Evolutionary conservation across 2,329 filamentous ascomycete species (phyloP), one percentile per base, ranked within the genome.

Genomic region (Fusarium staphyleae): DNA sequence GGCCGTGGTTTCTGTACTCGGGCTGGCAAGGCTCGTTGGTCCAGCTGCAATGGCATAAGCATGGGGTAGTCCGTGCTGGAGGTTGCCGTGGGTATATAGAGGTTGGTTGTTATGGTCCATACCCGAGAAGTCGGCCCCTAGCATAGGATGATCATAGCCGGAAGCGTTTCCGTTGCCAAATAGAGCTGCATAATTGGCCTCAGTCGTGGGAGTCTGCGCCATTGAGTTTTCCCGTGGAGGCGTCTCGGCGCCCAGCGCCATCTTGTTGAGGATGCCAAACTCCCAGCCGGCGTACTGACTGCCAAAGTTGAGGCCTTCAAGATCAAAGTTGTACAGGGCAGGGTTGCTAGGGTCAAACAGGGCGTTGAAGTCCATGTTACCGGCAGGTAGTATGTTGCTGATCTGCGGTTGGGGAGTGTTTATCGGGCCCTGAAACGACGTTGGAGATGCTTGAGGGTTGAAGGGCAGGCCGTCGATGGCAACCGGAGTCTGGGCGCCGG

Each of bases 241-340:
- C 13, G 87, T 90, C 65, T 95, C 90, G n/a, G 87, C 89, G 12
- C 90, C 54, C 11, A 75, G 61, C 5, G 91, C 91, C 90, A 99
- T 96, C 72, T 98, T 93, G 22, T 91, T 92, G 0, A 99, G 84
- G 84, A 98, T 97, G 47, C 92, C 90, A 72, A 98, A 97, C 73
- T 98, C 95, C 72, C 96, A 82, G 14, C 93, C 93, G 55, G 93
- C 93, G 70, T 98, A 99, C 61, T 96, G 91, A 70, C 95, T 98
- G 49, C 92, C 93, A 72, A 98, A 99, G 50, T 77, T 76, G 71
- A 97, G 83, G 53, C 91, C 92, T 48, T 96, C 92, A 10, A 97
- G 85, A 71, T 98, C 93, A 72, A 98, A 96, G 71, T 97, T 97
- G 82, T 96, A 97, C 48, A 96, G 77, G 1, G 92, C 90, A 3